These are phyloP conservation scores for Xylaria castorea DNA, from an alignment of 495 filamentous ascomycete genomes.

Conservation along the genomic window DNA sequence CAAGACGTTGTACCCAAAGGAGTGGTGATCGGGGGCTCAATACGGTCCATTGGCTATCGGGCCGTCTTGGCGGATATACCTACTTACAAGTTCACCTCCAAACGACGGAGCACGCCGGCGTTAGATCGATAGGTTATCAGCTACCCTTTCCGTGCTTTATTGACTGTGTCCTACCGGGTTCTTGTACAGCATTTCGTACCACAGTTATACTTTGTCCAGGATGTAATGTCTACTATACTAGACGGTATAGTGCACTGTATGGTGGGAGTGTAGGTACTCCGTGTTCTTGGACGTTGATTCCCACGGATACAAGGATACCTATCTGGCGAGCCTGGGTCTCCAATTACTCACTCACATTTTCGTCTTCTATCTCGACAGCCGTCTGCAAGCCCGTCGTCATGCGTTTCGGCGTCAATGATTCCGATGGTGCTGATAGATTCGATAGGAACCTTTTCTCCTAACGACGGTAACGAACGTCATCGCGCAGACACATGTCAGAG, in stretches of 20 bases:
- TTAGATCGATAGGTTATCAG: neutral
- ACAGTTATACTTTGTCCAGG: neutral
- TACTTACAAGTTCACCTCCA: neutral
- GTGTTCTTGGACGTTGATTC: neutral
- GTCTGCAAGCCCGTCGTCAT: constrained; percentile 12
- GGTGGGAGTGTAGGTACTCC: neutral
- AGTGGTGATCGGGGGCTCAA: constrained; percentile 1
- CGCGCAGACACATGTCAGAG: constrained; percentile 16
- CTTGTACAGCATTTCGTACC: neutral
- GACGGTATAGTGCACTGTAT: neutral
- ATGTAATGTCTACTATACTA: neutral
- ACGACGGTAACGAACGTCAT: constrained; percentile 8
- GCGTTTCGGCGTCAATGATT: neutral
- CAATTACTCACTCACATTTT: neutral
- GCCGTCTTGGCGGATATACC: constrained; percentile 17
- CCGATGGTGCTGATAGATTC: neutral
- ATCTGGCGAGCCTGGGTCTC: too few relatives aligned
- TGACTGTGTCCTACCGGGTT: neutral
- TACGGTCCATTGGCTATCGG: constrained; percentile 11
- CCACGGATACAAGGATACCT: neutral
- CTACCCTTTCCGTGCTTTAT: neutral
- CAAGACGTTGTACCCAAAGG: constrained; percentile 12
- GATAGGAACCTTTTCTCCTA: neutral
- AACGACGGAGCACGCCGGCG: constrained; percentile 18
- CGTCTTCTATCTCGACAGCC: neutral